A percentile compares a stretch with the other conserved stretches of the same genome.
These are phyloP conservation scores for Fusarium oxysporum DNA, from an alignment of 2,329 filamentous ascomycete species.

Conservation along the genomic window DNA sequence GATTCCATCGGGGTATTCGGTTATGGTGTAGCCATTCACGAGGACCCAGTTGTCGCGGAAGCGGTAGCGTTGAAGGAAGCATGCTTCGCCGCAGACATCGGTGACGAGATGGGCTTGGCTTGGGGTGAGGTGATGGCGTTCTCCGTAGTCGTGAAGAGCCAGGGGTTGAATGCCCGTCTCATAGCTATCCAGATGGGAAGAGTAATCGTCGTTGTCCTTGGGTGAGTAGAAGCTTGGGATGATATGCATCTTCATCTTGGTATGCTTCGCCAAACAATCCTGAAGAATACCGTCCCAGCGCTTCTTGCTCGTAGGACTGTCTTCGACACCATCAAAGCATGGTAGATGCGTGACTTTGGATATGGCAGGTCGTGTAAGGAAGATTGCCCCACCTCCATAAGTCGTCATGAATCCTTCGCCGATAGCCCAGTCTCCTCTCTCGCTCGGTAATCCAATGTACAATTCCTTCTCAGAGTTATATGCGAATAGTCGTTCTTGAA, in stretches of 20 bases:
- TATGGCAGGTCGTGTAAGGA: constrained; percentile 54
- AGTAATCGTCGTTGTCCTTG: constrained; percentile 47
- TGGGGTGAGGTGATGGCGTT: constrained; percentile 54
- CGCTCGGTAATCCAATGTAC: constrained; percentile 59
- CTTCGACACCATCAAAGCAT: constrained; percentile 48
- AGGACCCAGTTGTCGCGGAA: constrained; percentile 61
- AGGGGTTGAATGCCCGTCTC: constrained; percentile 57
- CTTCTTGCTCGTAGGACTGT: constrained; percentile 35
- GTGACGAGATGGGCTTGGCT: constrained; percentile 57
- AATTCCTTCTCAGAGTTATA: constrained; percentile 50
- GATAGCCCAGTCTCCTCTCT: constrained; percentile 56
- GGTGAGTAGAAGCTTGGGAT: constrained; percentile 58
- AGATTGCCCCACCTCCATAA: constrained; percentile 58
- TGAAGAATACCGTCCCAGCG: constrained; percentile 58
- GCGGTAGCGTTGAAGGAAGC: constrained; percentile 60
- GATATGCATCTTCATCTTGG: constrained; percentile 54
- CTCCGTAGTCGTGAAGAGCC: constrained; percentile 54
- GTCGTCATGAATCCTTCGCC: constrained; percentile 54
- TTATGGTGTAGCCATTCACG: constrained; percentile 60
- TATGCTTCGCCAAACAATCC: constrained; percentile 53
- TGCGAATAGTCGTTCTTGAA: constrained; percentile 53
- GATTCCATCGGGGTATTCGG: constrained; percentile 55
- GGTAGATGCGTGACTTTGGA: constrained; percentile 50
- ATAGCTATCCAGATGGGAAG: constrained; percentile 48
- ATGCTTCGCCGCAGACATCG: constrained; percentile 57